Evolutionary conservation across 805 yeast genomes (phyloP).

Genomic region (Yarrowia phangngaensis): DNA sequence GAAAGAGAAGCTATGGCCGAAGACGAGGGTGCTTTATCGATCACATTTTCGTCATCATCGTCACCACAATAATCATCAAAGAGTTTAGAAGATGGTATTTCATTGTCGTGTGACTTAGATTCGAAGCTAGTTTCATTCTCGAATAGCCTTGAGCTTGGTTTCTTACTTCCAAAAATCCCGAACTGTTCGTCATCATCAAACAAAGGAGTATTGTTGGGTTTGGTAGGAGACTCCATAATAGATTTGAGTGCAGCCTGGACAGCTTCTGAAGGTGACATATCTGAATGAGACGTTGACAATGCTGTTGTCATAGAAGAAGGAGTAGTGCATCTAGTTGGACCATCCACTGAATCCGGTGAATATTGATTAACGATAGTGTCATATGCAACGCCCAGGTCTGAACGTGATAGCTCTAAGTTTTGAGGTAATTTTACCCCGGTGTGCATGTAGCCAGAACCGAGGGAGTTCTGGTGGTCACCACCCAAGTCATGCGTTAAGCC

Average conservation of each 20-base stretch:
- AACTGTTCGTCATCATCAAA: slow-evolving; percentile 19
- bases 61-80: slow-evolving; percentile 24
- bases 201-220: slow-evolving; percentile 17
- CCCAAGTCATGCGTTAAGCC: too few species aligned
- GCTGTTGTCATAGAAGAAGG: too few species aligned
- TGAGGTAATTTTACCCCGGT: too few species aligned
- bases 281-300: too few species aligned
- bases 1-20: slow-evolving; percentile 9
- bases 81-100: slow-evolving; percentile 7
- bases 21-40: slow-evolving; percentile 2
- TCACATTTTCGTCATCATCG: slow-evolving; percentile 11
- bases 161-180: slow-evolving; percentile 7
- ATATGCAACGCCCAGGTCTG: too few species aligned
- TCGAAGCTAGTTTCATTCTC: slow-evolving; percentile 1
- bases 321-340: neutral
- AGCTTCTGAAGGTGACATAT: slow-evolving; percentile 49
- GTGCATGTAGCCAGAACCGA: too few species aligned
- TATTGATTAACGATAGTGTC: neutral
- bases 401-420: too few species aligned
- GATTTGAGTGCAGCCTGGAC: slow-evolving; percentile 66
- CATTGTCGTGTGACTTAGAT: neutral
- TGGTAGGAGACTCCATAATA: slow-evolving; percentile 40
- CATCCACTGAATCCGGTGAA: slow-evolving; percentile 4
- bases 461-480: too few species aligned
- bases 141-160: neutral